Evolutionary conservation across 2,329 filamentous ascomycete species (phyloP), one percentile per base, ranked within the genome.

Genomic region (Fusarium fujikuroi): DNA sequence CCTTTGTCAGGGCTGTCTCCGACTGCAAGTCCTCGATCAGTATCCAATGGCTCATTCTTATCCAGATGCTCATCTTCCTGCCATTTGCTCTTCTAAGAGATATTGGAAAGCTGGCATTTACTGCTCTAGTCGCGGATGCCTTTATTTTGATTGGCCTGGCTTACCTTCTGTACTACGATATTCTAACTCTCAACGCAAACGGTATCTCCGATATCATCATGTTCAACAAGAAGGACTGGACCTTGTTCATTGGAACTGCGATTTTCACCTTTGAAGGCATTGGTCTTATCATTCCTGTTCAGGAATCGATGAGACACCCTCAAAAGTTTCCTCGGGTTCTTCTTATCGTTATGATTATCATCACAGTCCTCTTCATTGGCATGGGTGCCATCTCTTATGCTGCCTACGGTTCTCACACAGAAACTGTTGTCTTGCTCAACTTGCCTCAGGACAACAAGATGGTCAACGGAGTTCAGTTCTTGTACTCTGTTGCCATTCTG

Each of bases 221-320:
- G 78, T 98, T 99, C 87, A 99, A 99, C 85, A 83, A 92, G 44
- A 90, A 92, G 69, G 92, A 95, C 81, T 99, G 97, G 96, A 97
- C 96, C 0, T 88, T 99, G 9, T 98, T 99, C 81, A 99, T 99
- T 77, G 97, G 96, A 70, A 99, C 97, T 1, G 96, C 97, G 34
- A 98, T 99, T 80, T 99, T 99, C 84, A 98, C 96, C 0, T 99
- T 98, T 79, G 96, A 99, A 81, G 96, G 96, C 34, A 97, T 99
- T 69, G 97, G 96, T 18, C 90, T 99, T 54, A 97, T 99, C 82
- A 98, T 99, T 71, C 96, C 97, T 0, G 98, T 99, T 68, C 97
- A 99, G 83, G 95, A 97, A 79, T 97, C 95, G 28, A 99, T 99
- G 96, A 93, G 92, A 80, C 87, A 95, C 46, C 97, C 95, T 0